phyloP scores from a whole-genome alignment of 306 rosid species.

The Citrullus amarus region DNA sequence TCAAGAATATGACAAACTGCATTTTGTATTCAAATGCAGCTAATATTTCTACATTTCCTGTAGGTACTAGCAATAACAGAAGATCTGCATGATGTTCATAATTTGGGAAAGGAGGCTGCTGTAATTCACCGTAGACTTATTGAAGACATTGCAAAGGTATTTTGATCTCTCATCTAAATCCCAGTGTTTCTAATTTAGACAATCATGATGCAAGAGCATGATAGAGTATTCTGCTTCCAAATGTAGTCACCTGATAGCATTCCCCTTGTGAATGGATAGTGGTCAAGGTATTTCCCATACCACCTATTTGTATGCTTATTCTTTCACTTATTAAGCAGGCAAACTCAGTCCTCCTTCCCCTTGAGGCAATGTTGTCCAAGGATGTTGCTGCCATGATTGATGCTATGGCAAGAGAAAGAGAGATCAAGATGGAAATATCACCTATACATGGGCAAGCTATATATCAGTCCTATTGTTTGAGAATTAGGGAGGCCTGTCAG shows the following conservation, averaged over 20 bases:
- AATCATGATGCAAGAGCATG: not conserved
- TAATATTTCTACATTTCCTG: conserved; percentile 11
- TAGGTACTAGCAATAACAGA: conserved; percentile 90
- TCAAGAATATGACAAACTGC: not conserved
- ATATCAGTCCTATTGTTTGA: conserved; percentile 70
- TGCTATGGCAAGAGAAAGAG: conserved; percentile 62
- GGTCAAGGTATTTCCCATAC: conserved; percentile 4
- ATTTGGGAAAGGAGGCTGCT: conserved; percentile 89
- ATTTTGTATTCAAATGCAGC: not conserved
- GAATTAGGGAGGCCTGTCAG: conserved; percentile 73
- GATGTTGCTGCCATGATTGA: conserved; percentile 88
- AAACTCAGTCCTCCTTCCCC: conserved; percentile 77
- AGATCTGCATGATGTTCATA: conserved; percentile 82
- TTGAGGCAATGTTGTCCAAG: conserved; percentile 78
- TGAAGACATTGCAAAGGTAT: conserved; percentile 80
- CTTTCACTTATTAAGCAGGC: conserved; percentile 39
- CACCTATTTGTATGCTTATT: conserved; percentile 15
- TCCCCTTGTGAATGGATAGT: not conserved
- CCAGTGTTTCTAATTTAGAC: not conserved
- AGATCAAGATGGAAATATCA: conserved; percentile 69
- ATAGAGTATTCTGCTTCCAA: not conserved
- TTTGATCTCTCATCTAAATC: conserved; percentile 8
- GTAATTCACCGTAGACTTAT: conserved; percentile 60
- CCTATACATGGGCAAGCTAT: conserved; percentile 95
- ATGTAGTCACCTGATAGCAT: not conserved